Percentiles rank a stretch among this genome's conserved stretches.
Evolutionary conservation across 768 basidiomycete species (phyloP).

Genomic region (Collybia sordida): DNA sequence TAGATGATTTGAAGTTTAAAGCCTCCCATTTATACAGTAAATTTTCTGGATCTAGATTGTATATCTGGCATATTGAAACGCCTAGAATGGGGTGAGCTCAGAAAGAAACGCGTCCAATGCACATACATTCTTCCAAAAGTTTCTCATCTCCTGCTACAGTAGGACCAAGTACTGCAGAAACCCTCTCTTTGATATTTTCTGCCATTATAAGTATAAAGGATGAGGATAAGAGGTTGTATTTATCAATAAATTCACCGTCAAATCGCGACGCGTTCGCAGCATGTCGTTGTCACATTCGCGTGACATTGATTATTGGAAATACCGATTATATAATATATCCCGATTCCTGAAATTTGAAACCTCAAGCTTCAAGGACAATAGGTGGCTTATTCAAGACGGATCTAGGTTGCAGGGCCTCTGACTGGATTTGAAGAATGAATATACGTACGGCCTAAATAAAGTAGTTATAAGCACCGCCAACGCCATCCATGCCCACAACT

Average conservation of each 20-base stretch:
- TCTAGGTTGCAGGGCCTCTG: slow-evolving; percentile 6
- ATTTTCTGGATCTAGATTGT: slow-evolving; percentile 48
- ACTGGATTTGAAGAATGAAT: slow-evolving; percentile 5
- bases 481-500: slow-evolving; percentile 12
- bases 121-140: slow-evolving; percentile 53
- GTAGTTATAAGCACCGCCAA: slow-evolving; percentile 12
- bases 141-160: slow-evolving; percentile 36
- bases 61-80: slow-evolving; percentile 61
- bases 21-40: slow-evolving; percentile 76
- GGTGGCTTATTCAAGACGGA: not conserved
- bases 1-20: slow-evolving; percentile 34
- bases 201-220: slow-evolving; percentile 14
- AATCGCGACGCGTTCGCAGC: slow-evolving; percentile 6
- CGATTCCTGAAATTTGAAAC: too few relatives aligned
- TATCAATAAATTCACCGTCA: not conserved
- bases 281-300: slow-evolving; percentile 1
- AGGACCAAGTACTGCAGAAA: slow-evolving; percentile 24
- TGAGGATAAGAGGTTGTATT: slow-evolving; percentile 1
- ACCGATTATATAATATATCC: too few relatives aligned
- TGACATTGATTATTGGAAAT: not conserved
- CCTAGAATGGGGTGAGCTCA: slow-evolving; percentile 39
- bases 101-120: not conserved
- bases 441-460: slow-evolving; percentile 6
- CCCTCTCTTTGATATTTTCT: slow-evolving; percentile 18
- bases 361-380: not conserved